phyloP scores from a whole-genome alignment of 371 early-diverging fungal species.

The Mucor indicus region DNA sequence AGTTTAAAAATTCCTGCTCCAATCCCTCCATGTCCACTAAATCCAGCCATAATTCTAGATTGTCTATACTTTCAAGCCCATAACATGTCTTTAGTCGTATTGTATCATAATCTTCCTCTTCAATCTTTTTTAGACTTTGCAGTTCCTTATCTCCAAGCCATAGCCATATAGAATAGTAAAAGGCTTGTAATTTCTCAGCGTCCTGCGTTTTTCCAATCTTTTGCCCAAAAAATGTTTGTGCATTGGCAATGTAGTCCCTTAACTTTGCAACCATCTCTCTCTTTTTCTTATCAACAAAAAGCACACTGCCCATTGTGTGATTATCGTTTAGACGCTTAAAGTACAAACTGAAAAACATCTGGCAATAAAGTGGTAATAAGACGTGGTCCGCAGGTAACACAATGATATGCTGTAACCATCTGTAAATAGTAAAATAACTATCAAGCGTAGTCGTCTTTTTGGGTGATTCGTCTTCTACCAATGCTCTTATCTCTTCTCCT shows the following conservation, averaged over 20 bases:
- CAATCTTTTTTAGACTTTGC: too few species aligned
- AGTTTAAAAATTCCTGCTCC: constrained; percentile 19
- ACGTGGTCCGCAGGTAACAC: constrained; percentile 49
- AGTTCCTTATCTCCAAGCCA: constrained; percentile 69
- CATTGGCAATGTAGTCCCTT: constrained; percentile 41
- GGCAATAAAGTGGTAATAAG: constrained; percentile 53
- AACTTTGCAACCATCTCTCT: constrained; percentile 45
- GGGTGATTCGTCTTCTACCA: too few species aligned
- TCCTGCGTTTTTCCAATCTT: constrained; percentile 2
- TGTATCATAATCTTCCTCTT: constrained; percentile 31
- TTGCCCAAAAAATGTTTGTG: constrained; percentile 48
- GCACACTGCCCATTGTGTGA: constrained; percentile 48
- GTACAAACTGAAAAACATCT: constrained; percentile 67
- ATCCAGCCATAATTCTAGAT: too few species aligned
- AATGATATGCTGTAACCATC: constrained; percentile 56
- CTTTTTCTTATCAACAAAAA: constrained; percentile 48
- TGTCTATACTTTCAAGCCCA: too few species aligned
- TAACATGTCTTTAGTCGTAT: constrained; percentile 22
- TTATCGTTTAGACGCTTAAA: constrained; percentile 22
- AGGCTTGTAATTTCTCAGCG: constrained; percentile 36
- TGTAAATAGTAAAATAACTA: constrained; percentile 57
- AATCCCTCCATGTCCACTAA: constrained; percentile 25
- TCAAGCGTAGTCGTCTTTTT: too few species aligned
- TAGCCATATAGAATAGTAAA: constrained; percentile 59
- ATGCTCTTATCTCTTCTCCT: too few species aligned